phyloP scores from a whole-genome alignment of 106 monocot species.

The Alisma plantagoaquatica region DNA sequence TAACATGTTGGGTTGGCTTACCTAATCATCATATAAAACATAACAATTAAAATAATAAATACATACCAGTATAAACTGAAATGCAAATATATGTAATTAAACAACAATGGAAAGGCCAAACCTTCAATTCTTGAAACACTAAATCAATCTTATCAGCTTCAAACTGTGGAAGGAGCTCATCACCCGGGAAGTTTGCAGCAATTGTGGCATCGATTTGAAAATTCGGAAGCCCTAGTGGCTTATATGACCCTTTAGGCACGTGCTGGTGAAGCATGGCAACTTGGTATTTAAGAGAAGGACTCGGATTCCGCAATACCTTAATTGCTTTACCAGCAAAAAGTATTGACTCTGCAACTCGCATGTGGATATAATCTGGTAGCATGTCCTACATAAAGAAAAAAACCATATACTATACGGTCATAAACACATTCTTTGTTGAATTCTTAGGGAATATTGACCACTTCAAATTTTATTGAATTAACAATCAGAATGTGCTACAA shows the following conservation, averaged over 20 bases:
- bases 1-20: too few relatives aligned
- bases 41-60: too few relatives aligned
- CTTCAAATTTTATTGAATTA: neutral
- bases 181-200: conserved; percentile 20
- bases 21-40: too few relatives aligned
- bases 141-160: conserved; percentile 85
- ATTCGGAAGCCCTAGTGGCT: conserved; percentile 23
- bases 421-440: too few relatives aligned
- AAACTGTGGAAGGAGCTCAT: conserved; percentile 77
- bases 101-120: too few relatives aligned
- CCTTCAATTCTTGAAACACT: conserved; percentile 93
- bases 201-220: conserved; percentile 28
- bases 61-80: too few relatives aligned
- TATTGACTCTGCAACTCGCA: conserved; percentile 86
- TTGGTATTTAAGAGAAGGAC: conserved; percentile 51
- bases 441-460: too few relatives aligned
- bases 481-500: too few relatives aligned
- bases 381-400: conserved; percentile 55
- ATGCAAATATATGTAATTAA: too few relatives aligned
- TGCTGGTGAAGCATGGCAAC: conserved; percentile 42
- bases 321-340: conserved; percentile 99
- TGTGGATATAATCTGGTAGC: conserved; percentile 87
- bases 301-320: conserved; percentile 81
- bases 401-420: too few relatives aligned
- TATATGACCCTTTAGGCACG: conserved; percentile 26